These are phyloP conservation scores for Penicillium psychrosexuale DNA, from an alignment of 2,329 filamentous ascomycete species.

Conservation along the genomic window DNA sequence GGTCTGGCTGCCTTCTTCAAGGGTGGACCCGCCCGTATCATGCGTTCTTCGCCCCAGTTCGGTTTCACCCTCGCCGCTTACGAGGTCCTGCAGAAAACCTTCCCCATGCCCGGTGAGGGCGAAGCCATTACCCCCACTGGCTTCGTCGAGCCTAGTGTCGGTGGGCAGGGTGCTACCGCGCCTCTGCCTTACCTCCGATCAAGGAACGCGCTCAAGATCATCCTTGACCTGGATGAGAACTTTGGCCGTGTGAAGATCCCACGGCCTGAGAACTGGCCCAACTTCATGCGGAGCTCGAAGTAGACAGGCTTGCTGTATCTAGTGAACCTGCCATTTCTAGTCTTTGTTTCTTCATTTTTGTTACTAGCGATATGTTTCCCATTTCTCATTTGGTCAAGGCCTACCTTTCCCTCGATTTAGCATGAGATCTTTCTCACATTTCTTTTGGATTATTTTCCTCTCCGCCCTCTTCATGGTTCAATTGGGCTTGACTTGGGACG, in stretches of 20 bases:
- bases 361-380: constrained; percentile 9
- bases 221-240: constrained; percentile 88
- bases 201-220: constrained; percentile 90
- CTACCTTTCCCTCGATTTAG: constrained; percentile 19
- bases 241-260: constrained; percentile 73
- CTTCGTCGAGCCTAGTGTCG: constrained; percentile 61
- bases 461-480: constrained; percentile 3
- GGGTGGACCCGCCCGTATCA: constrained; percentile 89
- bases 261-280: constrained; percentile 39
- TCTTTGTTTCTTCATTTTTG: constrained; percentile 4
- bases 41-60: constrained; percentile 94
- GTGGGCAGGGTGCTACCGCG: constrained; percentile 61
- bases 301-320: constrained; percentile 19
- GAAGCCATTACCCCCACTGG: constrained; percentile 56
- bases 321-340: constrained; percentile 24
- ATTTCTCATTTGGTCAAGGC: constrained; percentile 10
- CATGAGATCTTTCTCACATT: constrained; percentile 18
- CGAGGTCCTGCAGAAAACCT: constrained; percentile 76
- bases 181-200: constrained; percentile 68
- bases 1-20: constrained; percentile 98
- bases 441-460: constrained; percentile 9
- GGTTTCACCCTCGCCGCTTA: constrained; percentile 96
- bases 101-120: constrained; percentile 71
- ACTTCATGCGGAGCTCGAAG: constrained; percentile 32
- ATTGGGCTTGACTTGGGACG: neutral